Conservation (phyloP, 495 filamentous ascomycete genomes). For the Neurospora sp. region DNA sequence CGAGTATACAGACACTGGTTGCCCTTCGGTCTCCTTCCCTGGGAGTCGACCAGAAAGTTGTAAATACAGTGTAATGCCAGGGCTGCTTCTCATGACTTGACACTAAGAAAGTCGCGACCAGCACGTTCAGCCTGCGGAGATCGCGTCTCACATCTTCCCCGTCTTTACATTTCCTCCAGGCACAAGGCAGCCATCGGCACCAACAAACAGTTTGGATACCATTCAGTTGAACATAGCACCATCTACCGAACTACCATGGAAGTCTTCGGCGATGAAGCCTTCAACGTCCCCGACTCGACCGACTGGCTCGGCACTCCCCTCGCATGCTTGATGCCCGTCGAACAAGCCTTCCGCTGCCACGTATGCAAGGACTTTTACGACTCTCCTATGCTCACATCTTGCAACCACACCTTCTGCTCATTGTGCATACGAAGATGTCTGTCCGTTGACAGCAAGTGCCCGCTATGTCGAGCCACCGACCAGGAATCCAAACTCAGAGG, state of each 20-base stretch:
- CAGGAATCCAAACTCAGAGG: slow-evolving; percentile 75
- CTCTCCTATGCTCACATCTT: slow-evolving; percentile 88
- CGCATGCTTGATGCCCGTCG: slow-evolving; percentile 59
- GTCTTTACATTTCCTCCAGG: background rate
- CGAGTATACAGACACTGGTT: background rate
- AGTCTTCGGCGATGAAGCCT: slow-evolving; percentile 17
- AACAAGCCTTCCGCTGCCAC: slow-evolving; percentile 82
- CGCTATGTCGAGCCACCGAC: slow-evolving; percentile 63
- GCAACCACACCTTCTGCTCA: slow-evolving; percentile 94
- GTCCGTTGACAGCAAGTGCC: slow-evolving; percentile 72
- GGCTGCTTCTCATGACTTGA: background rate
- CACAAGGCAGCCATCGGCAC: background rate
- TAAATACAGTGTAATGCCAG: background rate
- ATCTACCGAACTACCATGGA: slow-evolving; percentile 9
- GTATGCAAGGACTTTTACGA: slow-evolving; percentile 97
- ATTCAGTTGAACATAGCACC: background rate
- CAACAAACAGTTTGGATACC: background rate
- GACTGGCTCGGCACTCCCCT: slow-evolving; percentile 86
- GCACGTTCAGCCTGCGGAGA: background rate
- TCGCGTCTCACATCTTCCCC: background rate
- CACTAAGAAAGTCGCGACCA: background rate
- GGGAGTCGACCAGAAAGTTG: background rate
- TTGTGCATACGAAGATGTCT: slow-evolving; percentile 83
- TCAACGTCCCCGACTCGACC: slow-evolving; percentile 74
- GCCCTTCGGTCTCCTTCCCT: background rate